phyloP scores from a whole-genome alignment of 83 land plant genomes.

The Thuja plicata region DNA sequence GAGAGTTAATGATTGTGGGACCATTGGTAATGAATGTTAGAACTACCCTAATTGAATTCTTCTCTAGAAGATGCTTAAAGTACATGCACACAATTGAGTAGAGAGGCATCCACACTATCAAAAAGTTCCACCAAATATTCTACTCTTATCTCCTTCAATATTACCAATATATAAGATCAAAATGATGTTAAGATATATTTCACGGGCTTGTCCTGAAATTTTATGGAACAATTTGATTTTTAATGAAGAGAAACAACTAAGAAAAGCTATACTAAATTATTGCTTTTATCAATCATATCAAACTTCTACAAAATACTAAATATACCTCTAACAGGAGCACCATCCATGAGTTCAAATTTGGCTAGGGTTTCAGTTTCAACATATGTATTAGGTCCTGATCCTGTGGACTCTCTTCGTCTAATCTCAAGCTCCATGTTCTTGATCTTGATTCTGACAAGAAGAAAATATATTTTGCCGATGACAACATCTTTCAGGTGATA shows the following conservation, averaged over 20 bases:
- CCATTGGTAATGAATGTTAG: not conserved
- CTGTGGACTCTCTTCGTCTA: conserved; percentile 95
- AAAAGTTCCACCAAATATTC: no score
- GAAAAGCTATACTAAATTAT: no score
- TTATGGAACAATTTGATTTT: not conserved
- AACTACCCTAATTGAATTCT: not conserved
- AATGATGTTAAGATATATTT: not conserved
- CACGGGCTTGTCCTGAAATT: not conserved
- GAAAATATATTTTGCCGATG: conserved; percentile 93
- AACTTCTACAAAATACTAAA: conserved; percentile 5
- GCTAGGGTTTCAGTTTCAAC: conserved; percentile 98
- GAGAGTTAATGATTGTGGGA: not conserved
- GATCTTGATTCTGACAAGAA: conserved; percentile 93
- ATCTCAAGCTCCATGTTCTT: conserved; percentile 99
- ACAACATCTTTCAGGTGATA: conserved; percentile 95
- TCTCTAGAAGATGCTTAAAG: not conserved
- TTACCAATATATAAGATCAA: not conserved
- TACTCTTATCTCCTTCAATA: not conserved
- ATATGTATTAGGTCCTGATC: conserved; percentile 94
- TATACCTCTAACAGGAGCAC: conserved; percentile 96
- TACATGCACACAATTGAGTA: not conserved
- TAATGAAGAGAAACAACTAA: not conserved
- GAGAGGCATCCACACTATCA: not conserved
- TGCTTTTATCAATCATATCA: not conserved
- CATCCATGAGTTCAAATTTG: conserved; percentile 97